Base-by-base conservation (phyloP, 2,329 filamentous ascomycete species). In the Xylariaceae sp. region DNA sequence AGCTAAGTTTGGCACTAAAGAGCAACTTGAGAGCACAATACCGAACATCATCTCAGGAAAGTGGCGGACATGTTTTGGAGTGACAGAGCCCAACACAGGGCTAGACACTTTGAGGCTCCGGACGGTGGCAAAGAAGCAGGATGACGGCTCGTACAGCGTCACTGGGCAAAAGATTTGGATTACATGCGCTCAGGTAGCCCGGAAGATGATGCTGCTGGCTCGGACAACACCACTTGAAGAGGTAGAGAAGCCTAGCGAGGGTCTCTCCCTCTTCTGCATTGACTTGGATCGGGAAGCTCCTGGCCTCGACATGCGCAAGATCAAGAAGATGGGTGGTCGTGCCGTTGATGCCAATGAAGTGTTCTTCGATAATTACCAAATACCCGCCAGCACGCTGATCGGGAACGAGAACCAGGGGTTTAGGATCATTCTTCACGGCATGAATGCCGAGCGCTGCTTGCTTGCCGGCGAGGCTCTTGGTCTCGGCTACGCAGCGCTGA, bases 111-210 rank as follows among this genome's bases (percentile, higher is more conserved):
- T 92, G 9, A 82, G 85, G 35, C 75, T 95, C 3, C 79, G 78
- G 32, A 93, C 89, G 0, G 72, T 74, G 5, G 90, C 90, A 0
- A 79, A 71, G 24, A 81, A 79, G 60, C 64, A 70, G 30, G 50
- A 57, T 3, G 81, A 84, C 16, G 82, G 81, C 11, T 79, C 76
- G 3, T 95, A 92, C 67, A 76, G 73, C 1, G 79, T 95, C 9
- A 83, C 83, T 0, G 90, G 91, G 0, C 89, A 93, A 68, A 95
- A 95, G 74, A 92, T 93, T 49, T 95, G 91, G 91, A 95, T 94
- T 49, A 90, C 89, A 0, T 92, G 85, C 47, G 91, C 91, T 0
- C 89, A 95, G 68, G 87, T 93, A 0, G 90, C 91, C 0, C 80
- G 81, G 3, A 90, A 91, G 64, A 95, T 95, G 90, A 86, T 95